Conservation (phyloP, 2,329 filamentous ascomycete genomes). For the Xylaria sp. region DNA sequence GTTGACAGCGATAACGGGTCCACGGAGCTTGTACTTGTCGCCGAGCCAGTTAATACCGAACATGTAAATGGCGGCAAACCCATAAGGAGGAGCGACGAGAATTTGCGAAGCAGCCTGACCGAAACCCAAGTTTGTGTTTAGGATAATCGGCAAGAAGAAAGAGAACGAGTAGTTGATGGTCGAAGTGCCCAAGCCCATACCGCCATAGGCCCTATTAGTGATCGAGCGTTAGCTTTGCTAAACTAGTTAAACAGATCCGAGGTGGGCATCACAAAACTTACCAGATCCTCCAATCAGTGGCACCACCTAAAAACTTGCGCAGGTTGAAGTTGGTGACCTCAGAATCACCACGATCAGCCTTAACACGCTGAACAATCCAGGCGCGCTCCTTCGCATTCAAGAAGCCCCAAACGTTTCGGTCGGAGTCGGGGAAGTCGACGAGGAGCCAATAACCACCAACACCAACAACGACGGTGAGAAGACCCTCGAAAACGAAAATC, state of each 20-base stretch:
- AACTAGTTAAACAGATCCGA: too few relatives aligned
- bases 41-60: constrained; percentile 64
- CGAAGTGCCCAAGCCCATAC: constrained; percentile 69
- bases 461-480: constrained; percentile 58
- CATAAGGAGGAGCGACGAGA: constrained; percentile 73
- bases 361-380: constrained; percentile 48
- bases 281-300: constrained; percentile 52
- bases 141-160: constrained; percentile 80
- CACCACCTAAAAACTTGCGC: constrained; percentile 44
- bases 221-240: constrained; percentile 51
- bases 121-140: constrained; percentile 69
- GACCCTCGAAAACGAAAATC: constrained; percentile 66
- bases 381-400: constrained; percentile 46
- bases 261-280: constrained; percentile 31
- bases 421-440: constrained; percentile 56
- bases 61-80: constrained; percentile 68
- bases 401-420: constrained; percentile 47
- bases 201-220: constrained; percentile 60
- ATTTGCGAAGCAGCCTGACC: constrained; percentile 68
- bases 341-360: constrained; percentile 53
- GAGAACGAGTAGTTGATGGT: constrained; percentile 77
- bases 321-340: constrained; percentile 53
- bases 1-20: constrained; percentile 70
- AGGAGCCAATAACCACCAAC: constrained; percentile 48
- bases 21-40: constrained; percentile 70